These are phyloP conservation scores for Neonectria neomacrospora DNA, from an alignment of 2,329 filamentous ascomycete species.

Conservation along the genomic window DNA sequence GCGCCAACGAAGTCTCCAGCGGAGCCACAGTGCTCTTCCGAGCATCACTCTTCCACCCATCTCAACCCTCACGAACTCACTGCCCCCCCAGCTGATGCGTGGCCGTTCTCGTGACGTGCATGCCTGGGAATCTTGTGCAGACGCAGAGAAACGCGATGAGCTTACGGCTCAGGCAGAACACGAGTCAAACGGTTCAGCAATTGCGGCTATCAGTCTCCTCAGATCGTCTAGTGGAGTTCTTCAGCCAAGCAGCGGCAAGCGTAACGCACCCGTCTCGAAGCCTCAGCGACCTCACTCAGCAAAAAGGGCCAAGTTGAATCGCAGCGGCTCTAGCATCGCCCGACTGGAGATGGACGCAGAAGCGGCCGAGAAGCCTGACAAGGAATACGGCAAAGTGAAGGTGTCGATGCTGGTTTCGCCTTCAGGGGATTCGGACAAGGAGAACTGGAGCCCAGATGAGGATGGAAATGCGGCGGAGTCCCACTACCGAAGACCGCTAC, in stretches of 20 bases:
- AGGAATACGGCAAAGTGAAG: slow-evolving; percentile 51
- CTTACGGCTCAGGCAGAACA: slow-evolving; percentile 84
- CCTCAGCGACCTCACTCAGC: slow-evolving; percentile 49
- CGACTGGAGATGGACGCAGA: slow-evolving; percentile 62
- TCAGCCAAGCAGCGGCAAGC: slow-evolving; percentile 70
- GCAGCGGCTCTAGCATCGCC: slow-evolving; percentile 70
- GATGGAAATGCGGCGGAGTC: slow-evolving; percentile 53
- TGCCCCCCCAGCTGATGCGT: slow-evolving; percentile 67
- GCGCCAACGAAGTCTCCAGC: slow-evolving; percentile 67
- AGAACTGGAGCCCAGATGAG: slow-evolving; percentile 80
- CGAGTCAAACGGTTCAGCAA: slow-evolving; percentile 81
- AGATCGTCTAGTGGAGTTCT: slow-evolving; percentile 71
- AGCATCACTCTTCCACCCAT: slow-evolving; percentile 68
- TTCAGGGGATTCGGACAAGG: slow-evolving; percentile 84
- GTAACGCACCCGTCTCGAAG: slow-evolving; percentile 63
- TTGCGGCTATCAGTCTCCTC: slow-evolving; percentile 83
- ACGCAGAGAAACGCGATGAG: slow-evolving; percentile 81
- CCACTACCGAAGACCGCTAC: slow-evolving; percentile 51
- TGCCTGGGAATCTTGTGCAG: slow-evolving; percentile 91
- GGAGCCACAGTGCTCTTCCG: slow-evolving; percentile 76
- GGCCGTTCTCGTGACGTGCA: slow-evolving; percentile 88
- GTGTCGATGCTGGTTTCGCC: slow-evolving; percentile 53
- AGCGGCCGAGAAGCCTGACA: slow-evolving; percentile 43
- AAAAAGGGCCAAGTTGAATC: slow-evolving; percentile 72
- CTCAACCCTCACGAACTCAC: slow-evolving; percentile 61